Conservation (phyloP, 2,329 filamentous ascomycete genomes). For the Nemania serpens region DNA sequence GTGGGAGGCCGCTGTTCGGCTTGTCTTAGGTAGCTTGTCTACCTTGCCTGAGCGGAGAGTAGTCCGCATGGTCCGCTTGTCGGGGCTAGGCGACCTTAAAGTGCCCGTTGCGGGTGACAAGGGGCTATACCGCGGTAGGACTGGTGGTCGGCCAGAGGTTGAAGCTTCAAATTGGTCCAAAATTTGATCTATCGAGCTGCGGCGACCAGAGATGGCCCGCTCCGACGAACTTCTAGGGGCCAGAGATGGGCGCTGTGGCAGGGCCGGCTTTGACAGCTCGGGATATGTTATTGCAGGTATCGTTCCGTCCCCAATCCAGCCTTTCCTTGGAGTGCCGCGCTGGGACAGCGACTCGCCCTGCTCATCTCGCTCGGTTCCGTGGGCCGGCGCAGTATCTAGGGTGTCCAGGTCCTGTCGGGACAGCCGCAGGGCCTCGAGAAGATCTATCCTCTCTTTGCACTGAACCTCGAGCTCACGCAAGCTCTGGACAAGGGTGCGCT, state of each 20-base stretch:
- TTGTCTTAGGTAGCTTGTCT: slow-evolving; percentile 48
- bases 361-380: slow-evolving; percentile 27
- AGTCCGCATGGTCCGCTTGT: slow-evolving; percentile 65
- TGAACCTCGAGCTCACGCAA: slow-evolving; percentile 83
- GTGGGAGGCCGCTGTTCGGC: slow-evolving; percentile 48
- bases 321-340: slow-evolving; percentile 44
- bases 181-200: slow-evolving; percentile 32
- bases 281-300: slow-evolving; percentile 80
- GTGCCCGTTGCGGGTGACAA: slow-evolving; percentile 43
- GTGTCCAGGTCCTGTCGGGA: slow-evolving; percentile 54
- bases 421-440: slow-evolving; percentile 78
- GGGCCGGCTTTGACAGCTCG: slow-evolving; percentile 73
- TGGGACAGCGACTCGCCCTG: slow-evolving; percentile 23
- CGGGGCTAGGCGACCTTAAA: slow-evolving; percentile 59
- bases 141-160: slow-evolving; percentile 33
- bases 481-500: slow-evolving; percentile 80
- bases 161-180: slow-evolving; percentile 36
- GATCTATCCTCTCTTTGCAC: slow-evolving; percentile 89
- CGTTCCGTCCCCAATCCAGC: slow-evolving; percentile 79
- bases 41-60: slow-evolving; percentile 59
- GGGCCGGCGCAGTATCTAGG: slow-evolving; percentile 33
- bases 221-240: slow-evolving; percentile 61
- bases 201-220: slow-evolving; percentile 46
- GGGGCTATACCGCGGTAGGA: slow-evolving; percentile 42
- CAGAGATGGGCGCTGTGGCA: slow-evolving; percentile 61